Conservation (phyloP, 1,284 basidiomycete genomes). For the Puccinia brachypodii region DNA sequence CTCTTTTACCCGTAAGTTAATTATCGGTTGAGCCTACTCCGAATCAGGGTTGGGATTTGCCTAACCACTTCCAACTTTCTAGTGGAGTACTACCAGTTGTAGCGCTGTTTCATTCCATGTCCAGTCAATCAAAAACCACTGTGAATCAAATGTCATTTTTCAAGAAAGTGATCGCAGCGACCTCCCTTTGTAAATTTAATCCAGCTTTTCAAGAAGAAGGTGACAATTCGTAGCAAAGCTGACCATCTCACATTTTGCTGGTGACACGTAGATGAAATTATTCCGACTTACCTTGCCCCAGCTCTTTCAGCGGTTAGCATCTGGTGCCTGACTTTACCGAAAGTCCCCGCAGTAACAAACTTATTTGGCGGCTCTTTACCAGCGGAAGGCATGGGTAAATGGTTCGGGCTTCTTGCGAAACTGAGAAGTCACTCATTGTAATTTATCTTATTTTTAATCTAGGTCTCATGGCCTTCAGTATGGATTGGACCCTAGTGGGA, state of each 20-base stretch:
- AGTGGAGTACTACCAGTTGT: constrained; percentile 30
- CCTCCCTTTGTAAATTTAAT: constrained; percentile 24
- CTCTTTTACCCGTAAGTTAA: constrained; percentile 22
- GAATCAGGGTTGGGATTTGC: background rate
- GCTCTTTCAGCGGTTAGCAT: constrained; percentile 38
- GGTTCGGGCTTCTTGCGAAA: constrained; percentile 17
- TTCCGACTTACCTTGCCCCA: constrained; percentile 34
- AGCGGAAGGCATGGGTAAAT: constrained; percentile 35
- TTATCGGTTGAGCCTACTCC: background rate
- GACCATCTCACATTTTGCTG: background rate
- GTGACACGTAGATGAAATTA: constrained; percentile 24
- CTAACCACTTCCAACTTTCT: background rate
- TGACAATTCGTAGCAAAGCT: background rate
- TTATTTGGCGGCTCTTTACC: constrained; percentile 38
- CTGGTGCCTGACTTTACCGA: constrained; percentile 32
- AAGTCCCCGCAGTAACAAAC: background rate
- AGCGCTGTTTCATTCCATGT: constrained; percentile 39
- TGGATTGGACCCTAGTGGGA: constrained; percentile 37
- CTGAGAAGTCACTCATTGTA: background rate
- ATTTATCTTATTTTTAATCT: background rate
- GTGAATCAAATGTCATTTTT: constrained; percentile 26
- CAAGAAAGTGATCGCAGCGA: constrained; percentile 22
- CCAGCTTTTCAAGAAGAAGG: background rate
- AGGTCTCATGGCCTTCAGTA: constrained; percentile 31
- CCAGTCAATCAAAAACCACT: background rate